These are phyloP conservation scores for Exophiala alcalophila DNA, from an alignment of 2,329 filamentous ascomycete genomes.

Conservation along the genomic window DNA sequence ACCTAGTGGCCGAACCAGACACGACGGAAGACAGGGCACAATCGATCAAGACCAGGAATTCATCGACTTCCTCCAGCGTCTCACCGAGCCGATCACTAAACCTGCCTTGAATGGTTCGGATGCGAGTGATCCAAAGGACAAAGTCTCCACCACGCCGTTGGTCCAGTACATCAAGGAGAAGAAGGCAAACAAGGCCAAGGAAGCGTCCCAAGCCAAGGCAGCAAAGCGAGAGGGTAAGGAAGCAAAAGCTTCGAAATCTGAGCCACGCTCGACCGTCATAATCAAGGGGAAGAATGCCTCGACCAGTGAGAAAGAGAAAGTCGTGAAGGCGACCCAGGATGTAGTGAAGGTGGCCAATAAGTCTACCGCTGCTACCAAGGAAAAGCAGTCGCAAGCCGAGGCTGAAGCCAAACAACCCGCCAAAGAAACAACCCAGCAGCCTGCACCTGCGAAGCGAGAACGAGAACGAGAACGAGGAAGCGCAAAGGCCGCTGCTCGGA, in stretches of 20 bases:
- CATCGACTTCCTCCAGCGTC: conserved; percentile 82
- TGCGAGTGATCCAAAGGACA: conserved; percentile 54
- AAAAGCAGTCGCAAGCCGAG: conserved; percentile 31
- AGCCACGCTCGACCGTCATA: conserved; percentile 38
- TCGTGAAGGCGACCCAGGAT: conserved; percentile 62
- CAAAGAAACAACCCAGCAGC: conserved; percentile 33
- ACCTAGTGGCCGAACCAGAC: conserved; percentile 68
- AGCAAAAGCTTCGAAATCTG: conserved; percentile 47
- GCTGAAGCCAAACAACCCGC: conserved; percentile 27
- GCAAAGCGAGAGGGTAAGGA: conserved; percentile 65
- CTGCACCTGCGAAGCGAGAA: conserved; percentile 47
- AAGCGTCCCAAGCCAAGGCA: conserved; percentile 33
- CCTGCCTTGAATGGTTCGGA: conserved; percentile 50
- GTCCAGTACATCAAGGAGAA: conserved; percentile 90
- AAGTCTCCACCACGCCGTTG: conserved; percentile 78
- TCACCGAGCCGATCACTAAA: conserved; percentile 71
- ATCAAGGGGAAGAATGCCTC: conserved; percentile 31
- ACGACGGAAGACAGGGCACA: conserved; percentile 83
- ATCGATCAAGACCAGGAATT: conserved; percentile 97
- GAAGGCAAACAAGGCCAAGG: conserved; percentile 70
- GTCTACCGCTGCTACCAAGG: conserved; percentile 37
- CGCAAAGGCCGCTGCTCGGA: conserved; percentile 53
- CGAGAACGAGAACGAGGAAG: conserved; percentile 55
- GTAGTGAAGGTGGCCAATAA: conserved; percentile 58
- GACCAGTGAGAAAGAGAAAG: conserved; percentile 7